phyloP scores from a whole-genome alignment of 2,329 filamentous ascomycete species.

The Endoconidiophora polonica region DNA sequence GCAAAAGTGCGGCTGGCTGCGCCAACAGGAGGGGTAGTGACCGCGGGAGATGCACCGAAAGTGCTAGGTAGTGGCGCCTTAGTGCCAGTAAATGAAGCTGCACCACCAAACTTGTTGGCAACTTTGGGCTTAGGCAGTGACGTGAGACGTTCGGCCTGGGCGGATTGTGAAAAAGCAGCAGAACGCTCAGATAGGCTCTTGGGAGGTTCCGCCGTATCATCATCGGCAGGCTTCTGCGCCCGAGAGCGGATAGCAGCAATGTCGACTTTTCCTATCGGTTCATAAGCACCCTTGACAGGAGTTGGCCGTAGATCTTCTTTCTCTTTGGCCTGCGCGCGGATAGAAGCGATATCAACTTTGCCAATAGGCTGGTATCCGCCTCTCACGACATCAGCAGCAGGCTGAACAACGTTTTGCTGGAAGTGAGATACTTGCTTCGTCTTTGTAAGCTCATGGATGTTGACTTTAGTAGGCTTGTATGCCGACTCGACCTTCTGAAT shows the following conservation, averaged over 20 bases:
- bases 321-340: slow-evolving; percentile 57
- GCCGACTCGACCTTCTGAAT: slow-evolving; percentile 84
- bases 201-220: slow-evolving; percentile 23
- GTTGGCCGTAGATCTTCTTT: slow-evolving; percentile 64
- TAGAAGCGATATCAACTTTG: slow-evolving; percentile 91
- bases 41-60: slow-evolving; percentile 44
- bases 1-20: slow-evolving; percentile 84
- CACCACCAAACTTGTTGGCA: slow-evolving; percentile 67
- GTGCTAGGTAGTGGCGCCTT: slow-evolving; percentile 68
- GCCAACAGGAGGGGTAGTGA: slow-evolving; percentile 46
- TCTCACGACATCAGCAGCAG: slow-evolving; percentile 48
- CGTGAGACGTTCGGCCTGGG: slow-evolving; percentile 62
- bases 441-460: slow-evolving; percentile 69
- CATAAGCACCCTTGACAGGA: slow-evolving; percentile 79
- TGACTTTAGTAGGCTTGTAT: slow-evolving; percentile 90
- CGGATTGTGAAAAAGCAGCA: slow-evolving; percentile 46
- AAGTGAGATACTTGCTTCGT: slow-evolving; percentile 30
- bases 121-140: slow-evolving; percentile 89
- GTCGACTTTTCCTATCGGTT: slow-evolving; percentile 91
- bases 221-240: slow-evolving; percentile 46
- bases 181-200: slow-evolving; percentile 60
- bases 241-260: slow-evolving; percentile 83
- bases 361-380: slow-evolving; percentile 87
- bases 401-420: slow-evolving; percentile 26
- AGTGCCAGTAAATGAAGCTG: slow-evolving; percentile 63